Base-by-base conservation (phyloP, 75 land plant species). In the Pseudotsuga menziesii region DNA sequence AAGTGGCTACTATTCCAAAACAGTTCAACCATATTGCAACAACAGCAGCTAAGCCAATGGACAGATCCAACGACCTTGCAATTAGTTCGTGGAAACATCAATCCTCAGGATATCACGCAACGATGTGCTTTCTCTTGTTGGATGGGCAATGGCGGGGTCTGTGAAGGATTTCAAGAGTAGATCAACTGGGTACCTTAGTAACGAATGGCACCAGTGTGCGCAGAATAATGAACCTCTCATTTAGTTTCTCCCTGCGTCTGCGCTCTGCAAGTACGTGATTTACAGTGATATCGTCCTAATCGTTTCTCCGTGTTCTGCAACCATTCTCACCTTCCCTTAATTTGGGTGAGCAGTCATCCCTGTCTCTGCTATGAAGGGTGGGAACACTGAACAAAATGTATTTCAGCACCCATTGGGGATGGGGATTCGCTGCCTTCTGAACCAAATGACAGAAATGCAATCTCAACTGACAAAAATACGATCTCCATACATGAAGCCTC, bases 251-350 rank as follows among this genome's bases (percentile, higher is more conserved):
- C 23, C 95, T 85, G 55, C 95, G 81, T 26, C 92, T 78, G 0
- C 97, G 87, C 58, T 94, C 97, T 8, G 94, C 90, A 0, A 94
- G 81, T 35, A 91, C 94, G 63, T 94, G 97, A 73, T 83, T 91
- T 9, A 87, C 92, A 77, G 87, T 92, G 5, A 89, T 79, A 35
- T 90, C 92, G 2, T 94, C 97, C 55, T 93, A 87, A 12, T 83
- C 75, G 20, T 61, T 80, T 77, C 83, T 84, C 32, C 82, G 76
- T 23, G 81, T 58, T 72, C 82, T 61, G 59, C 73, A 32, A 17
- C 76, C 25, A 39, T n/a, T 69, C 6, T 70, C 72, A 9, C 74
- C 80, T 54, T 82, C 81, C 27, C 82, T 77, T 81, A 60, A 17
- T 52, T 80, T 84, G 26, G 85, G 80, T 25, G 87, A 83, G 52